Percentiles rank a stretch among this genome's conserved stretches.
These are phyloP conservation scores for Fomitopsis serialis DNA, from an alignment of 768 basidiomycete species.

Conservation along the genomic window DNA sequence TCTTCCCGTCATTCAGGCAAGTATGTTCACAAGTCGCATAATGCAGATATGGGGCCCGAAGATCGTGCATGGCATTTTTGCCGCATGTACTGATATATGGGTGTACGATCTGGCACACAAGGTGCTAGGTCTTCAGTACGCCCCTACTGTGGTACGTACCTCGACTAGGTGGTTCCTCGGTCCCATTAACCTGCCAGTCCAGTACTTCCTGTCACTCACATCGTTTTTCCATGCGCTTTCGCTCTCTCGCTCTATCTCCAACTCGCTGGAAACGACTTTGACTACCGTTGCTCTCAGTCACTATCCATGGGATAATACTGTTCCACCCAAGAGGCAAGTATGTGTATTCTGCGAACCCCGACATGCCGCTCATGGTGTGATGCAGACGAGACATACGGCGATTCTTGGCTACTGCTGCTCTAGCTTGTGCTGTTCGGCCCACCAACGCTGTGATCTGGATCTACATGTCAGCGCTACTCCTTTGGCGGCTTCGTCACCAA, in stretches of 20 bases:
- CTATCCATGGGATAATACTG: constrained; percentile 62
- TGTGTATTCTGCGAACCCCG: neutral
- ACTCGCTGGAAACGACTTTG: constrained; percentile 87
- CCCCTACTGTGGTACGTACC: constrained; percentile 53
- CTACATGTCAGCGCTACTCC: constrained; percentile 54
- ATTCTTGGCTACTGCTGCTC: constrained; percentile 56
- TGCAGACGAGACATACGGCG: constrained; percentile 16
- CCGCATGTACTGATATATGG: constrained; percentile 77
- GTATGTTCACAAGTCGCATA: neutral
- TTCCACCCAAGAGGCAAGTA: constrained; percentile 15
- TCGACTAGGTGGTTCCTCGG: no score
- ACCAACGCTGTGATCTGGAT: constrained; percentile 87
- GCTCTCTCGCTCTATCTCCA: constrained; percentile 84
- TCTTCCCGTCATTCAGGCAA: neutral
- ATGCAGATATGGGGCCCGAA: constrained; percentile 71
- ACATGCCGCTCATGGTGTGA: neutral
- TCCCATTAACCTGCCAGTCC: neutral
- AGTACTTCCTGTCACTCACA: constrained; percentile 78
- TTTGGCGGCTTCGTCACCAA: constrained; percentile 47
- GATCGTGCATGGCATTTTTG: constrained; percentile 68
- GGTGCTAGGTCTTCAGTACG: constrained; percentile 54
- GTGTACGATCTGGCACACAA: constrained; percentile 54
- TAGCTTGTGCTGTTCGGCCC: constrained; percentile 81
- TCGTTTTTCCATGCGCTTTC: constrained; percentile 86
- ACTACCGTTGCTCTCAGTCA: constrained; percentile 70